Evolutionary conservation across 2,329 filamentous ascomycete genomes (phyloP).

Genomic region (Colletotrichum somersetense): DNA sequence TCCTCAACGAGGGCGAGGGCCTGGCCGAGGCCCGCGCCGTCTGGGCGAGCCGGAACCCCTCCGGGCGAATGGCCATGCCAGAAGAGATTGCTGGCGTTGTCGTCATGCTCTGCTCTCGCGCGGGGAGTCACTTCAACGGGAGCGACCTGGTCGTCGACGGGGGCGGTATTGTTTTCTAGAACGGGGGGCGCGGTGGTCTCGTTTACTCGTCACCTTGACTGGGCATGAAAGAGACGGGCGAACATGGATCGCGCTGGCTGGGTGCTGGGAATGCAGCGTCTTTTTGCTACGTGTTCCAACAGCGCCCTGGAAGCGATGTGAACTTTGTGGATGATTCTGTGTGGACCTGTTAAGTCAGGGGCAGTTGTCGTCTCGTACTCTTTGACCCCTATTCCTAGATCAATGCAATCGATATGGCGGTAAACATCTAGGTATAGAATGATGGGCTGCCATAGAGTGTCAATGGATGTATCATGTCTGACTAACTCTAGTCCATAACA

Average conservation of each 20-base stretch:
- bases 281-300: neutral
- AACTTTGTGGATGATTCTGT: neutral
- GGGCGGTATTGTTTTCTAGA: constrained; percentile 49
- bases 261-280: neutral
- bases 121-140: constrained; percentile 77
- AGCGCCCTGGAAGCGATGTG: neutral
- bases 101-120: constrained; percentile 70
- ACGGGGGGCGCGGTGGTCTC: neutral
- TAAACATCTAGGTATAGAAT: too few species aligned
- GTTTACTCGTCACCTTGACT: neutral
- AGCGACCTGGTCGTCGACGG: constrained; percentile 76
- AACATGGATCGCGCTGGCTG: neutral
- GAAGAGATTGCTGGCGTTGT: constrained; percentile 74
- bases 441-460: too few species aligned
- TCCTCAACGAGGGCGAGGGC: constrained; percentile 75
- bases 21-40: constrained; percentile 64
- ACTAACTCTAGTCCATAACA: neutral
- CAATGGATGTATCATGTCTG: neutral
- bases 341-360: neutral
- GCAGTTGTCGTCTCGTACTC: neutral
- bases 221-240: neutral
- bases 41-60: constrained; percentile 72
- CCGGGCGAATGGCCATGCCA: constrained; percentile 73
- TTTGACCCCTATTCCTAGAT: neutral
- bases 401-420: neutral